Percentiles rank a stretch among this genome's conserved stretches.
Evolutionary conservation across 2,329 filamentous ascomycete species (phyloP).

Genomic region (Ustulina deusta): DNA sequence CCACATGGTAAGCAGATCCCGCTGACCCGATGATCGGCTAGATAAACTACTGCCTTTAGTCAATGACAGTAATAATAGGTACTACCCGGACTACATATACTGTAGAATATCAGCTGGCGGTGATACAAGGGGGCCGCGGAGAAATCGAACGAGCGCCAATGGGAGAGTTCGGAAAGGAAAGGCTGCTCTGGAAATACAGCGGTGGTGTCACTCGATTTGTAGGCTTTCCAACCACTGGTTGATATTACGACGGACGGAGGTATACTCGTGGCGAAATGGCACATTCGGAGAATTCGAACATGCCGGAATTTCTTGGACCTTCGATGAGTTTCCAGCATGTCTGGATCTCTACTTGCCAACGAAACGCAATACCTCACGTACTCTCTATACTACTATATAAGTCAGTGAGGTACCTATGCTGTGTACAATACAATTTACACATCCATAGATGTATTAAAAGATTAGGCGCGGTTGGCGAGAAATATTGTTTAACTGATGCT

Average conservation of each 20-base stretch:
- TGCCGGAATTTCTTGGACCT: neutral
- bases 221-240: neutral
- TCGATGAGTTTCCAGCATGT: neutral
- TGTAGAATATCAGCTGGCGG: no score
- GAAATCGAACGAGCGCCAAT: no score
- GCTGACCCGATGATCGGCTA: slow-evolving; percentile 8
- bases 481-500: neutral
- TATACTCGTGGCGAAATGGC: neutral
- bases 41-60: neutral
- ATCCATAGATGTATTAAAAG: neutral
- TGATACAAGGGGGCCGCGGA: no score
- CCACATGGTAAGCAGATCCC: slow-evolving; percentile 10
- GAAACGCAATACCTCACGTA: neutral
- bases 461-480: slow-evolving; percentile 12
- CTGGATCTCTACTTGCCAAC: neutral
- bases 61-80: slow-evolving; percentile 8
- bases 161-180: no score
- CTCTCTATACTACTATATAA: neutral
- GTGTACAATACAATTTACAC: neutral
- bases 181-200: no score
- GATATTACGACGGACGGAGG: neutral
- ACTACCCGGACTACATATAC: slow-evolving; percentile 2
- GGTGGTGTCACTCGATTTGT: neutral
- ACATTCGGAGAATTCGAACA: neutral
- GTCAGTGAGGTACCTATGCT: neutral